A percentile compares a stretch with the other conserved stretches of the same genome.
phyloP scores from a whole-genome alignment of 2,329 filamentous ascomycete genomes.

The Arthrinium phaeospermum region DNA sequence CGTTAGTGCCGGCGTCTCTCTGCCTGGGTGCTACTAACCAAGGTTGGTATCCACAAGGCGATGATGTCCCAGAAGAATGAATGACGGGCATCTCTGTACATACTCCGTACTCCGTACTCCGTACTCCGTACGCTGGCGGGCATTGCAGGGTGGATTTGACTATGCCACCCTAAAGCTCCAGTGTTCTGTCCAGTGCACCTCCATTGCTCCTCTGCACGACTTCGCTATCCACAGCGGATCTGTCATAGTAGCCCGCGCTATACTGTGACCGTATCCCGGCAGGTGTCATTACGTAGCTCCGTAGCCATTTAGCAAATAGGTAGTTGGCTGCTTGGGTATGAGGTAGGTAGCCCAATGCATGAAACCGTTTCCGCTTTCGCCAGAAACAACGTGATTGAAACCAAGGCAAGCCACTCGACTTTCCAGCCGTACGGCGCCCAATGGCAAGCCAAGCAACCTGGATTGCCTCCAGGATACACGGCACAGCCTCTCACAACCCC shows the following conservation, averaged over 20 bases:
- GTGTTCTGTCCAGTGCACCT: neutral
- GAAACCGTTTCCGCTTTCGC: conserved; percentile 14
- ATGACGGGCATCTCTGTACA: neutral
- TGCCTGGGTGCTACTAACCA: neutral
- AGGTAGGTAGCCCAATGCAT: neutral
- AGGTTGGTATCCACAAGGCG: neutral
- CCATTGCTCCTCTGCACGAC: neutral
- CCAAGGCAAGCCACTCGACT: neutral
- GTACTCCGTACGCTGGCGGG: neutral
- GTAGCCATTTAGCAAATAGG: neutral
- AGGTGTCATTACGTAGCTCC: neutral
- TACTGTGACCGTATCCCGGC: neutral
- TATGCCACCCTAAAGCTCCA: neutral
- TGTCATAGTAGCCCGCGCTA: neutral
- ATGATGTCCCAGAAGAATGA: neutral
- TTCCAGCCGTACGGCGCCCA: conserved; percentile 11
- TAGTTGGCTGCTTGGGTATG: neutral
- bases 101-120: too few species aligned
- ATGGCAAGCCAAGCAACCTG: conserved; percentile 2
- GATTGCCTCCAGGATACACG: neutral
- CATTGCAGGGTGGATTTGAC: neutral
- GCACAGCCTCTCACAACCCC: conserved; percentile 1
- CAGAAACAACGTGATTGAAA: neutral
- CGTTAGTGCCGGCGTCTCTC: neutral
- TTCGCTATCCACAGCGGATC: neutral